Conservation (phyloP, 805 yeast species). For the Saturnispora sanitii region DNA sequence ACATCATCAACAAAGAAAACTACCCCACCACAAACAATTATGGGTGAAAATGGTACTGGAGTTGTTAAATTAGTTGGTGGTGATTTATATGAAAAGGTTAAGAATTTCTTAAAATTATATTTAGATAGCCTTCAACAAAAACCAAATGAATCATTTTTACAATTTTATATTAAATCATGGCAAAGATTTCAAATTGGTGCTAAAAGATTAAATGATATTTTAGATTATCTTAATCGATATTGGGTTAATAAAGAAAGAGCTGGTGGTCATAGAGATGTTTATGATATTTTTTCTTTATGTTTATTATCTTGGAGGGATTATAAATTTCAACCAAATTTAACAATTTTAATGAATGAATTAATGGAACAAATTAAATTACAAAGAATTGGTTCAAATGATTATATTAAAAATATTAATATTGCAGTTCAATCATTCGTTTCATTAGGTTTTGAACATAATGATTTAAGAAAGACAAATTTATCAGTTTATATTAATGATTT, state of each 20-base stretch:
- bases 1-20: conserved; percentile 53
- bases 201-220: conserved; percentile 80
- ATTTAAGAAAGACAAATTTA: conserved; percentile 74
- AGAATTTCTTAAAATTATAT: conserved; percentile 54
- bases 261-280: conserved; percentile 83
- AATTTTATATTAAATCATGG: conserved; percentile 84
- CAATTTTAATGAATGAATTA: conserved; percentile 55
- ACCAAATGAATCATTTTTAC: conserved; percentile 59
- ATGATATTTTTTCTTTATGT: conserved; percentile 85
- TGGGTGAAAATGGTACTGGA: conserved; percentile 18
- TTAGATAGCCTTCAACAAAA: conserved; percentile 40
- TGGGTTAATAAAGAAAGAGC: conserved; percentile 96
- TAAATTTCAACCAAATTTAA: conserved; percentile 61
- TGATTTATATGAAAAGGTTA: conserved; percentile 70
- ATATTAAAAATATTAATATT: conserved; percentile 52
- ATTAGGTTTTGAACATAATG: conserved; percentile 85
- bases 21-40: conserved; percentile 15
- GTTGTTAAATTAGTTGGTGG: conserved; percentile 61
- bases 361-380: conserved; percentile 68
- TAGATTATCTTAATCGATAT: conserved; percentile 91
- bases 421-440: conserved; percentile 82
- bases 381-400: conserved; percentile 68
- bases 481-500: conserved; percentile 73
- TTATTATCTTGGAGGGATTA: conserved; percentile 79
- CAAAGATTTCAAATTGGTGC: conserved; percentile 86